Base-by-base conservation (phyloP, 768 basidiomycete genomes). In the Cystofilobasidium capitatum region DNA sequence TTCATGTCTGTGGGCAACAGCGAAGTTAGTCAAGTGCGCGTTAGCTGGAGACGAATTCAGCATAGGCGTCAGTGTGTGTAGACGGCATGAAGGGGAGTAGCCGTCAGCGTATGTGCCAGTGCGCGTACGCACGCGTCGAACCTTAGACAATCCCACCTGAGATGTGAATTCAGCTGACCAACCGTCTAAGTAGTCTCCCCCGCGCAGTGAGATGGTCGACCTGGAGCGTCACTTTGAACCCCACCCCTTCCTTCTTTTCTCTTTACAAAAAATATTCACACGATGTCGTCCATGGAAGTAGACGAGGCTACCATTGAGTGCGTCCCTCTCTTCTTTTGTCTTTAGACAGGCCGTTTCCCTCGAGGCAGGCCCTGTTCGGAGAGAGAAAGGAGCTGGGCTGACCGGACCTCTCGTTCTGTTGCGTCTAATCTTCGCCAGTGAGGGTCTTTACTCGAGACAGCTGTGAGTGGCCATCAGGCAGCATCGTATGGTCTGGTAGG, bases 361-460 rank as follows among this genome's bases (percentile, higher is more conserved):
- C 13, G 45, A 6, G 45, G 10, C 40, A 13, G 0, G 22, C 6
- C 8, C 4, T 12, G 31, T 22, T 14, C 16, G 13, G 33, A 10
- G 3, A 12, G 40, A n/a, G 8, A 31, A 29, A 29, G 16, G n/a
- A 7, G 14, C 3, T 22, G 45, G 33, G 37, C 63, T 64, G 54
- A 64, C 59, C 7, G 37, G 1, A 31, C 26, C 17, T 20, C 24
- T 29, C 45, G 3, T 12, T 24, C 9, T 16, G 7, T 2, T 39
- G 42, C 14, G 45, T 54, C 7, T 26, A 35, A 24, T 31, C 42
- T 47, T 45, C 44, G 24, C 29, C 60, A 69, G 68, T 78, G 91
- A 93, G 79, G 89, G 90, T 59, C 81, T 94, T 58, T 93, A 94
- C 79, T 92, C 90, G 71, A 87, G 91, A 73, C 91, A 93, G 81